These are phyloP conservation scores for Aspergillus homomorphus DNA, from an alignment of 495 filamentous ascomycete genomes.

Conservation along the genomic window DNA sequence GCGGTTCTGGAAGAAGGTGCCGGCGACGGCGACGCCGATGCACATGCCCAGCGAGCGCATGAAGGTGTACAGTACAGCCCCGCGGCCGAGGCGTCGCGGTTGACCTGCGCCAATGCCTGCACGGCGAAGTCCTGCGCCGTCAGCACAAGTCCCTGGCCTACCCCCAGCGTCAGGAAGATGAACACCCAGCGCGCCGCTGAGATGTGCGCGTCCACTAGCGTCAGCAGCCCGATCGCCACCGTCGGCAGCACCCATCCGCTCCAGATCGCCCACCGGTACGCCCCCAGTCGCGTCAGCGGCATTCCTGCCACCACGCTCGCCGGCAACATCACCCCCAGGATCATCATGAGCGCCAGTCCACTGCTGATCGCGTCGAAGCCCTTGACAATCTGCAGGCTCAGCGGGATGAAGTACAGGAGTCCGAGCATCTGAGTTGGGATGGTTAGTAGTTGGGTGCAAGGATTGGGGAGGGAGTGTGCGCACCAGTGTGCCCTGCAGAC, in stretches of 20 bases:
- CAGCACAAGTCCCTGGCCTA: conserved; percentile 54
- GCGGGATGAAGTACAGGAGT: conserved; percentile 53
- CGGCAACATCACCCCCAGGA: conserved; percentile 45
- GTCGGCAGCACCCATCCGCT: conserved; percentile 49
- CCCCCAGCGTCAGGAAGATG: conserved; percentile 47
- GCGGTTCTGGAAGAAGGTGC: conserved; percentile 56
- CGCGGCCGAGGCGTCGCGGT: conserved; percentile 50
- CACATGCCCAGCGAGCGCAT: conserved; percentile 55
- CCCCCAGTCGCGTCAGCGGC: conserved; percentile 45
- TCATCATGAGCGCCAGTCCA: conserved; percentile 52
- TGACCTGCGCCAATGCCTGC: conserved; percentile 47
- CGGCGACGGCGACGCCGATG: conserved; percentile 57
- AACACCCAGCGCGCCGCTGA: conserved; percentile 47
- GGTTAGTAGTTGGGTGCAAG: conserved; percentile 17
- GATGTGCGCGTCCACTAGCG: conserved; percentile 42
- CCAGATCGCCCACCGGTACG: conserved; percentile 55
- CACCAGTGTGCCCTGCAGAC: conserved; percentile 47
- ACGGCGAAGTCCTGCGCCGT: conserved; percentile 48
- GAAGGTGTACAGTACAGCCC: conserved; percentile 63
- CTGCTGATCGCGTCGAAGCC: conserved; percentile 42
- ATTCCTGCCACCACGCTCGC: conserved; percentile 44
- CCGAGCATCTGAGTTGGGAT: conserved; percentile 30
- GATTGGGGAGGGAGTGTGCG: conserved; percentile 5
- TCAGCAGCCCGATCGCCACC: conserved; percentile 45
- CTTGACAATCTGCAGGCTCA: conserved; percentile 58